phyloP scores from a whole-genome alignment of 495 filamentous ascomycete genomes.

The Neurospora sp. region DNA sequence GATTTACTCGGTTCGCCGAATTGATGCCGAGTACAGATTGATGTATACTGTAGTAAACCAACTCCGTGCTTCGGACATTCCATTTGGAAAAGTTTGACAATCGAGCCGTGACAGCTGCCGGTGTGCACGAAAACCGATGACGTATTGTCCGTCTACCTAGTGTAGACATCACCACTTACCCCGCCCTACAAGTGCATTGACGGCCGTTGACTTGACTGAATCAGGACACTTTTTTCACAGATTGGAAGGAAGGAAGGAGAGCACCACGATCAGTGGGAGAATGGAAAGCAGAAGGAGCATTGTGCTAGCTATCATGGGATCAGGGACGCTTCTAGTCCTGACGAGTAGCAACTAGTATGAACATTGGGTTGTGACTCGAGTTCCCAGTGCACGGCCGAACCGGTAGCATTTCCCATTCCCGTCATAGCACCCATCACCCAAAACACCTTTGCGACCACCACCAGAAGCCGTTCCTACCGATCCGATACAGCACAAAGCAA shows the following conservation, averaged over 20 bases:
- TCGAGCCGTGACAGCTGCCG: not conserved
- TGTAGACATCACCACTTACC: not conserved
- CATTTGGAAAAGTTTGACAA: not conserved
- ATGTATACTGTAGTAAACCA: not conserved
- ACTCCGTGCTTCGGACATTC: not conserved
- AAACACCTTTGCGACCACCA: not conserved
- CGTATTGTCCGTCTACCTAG: not conserved
- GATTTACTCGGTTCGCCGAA: not conserved
- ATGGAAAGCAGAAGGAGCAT: not conserved
- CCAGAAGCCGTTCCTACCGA: not conserved
- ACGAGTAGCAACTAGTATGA: not conserved
- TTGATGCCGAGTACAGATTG: not conserved
- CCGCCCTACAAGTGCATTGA: not conserved
- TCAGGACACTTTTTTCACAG: not conserved
- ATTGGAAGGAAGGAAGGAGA: not conserved
- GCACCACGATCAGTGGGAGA: not conserved
- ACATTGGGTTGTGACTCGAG: not conserved
- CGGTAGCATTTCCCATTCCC: not conserved
- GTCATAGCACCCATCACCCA: not conserved
- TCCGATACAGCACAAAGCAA: not conserved
- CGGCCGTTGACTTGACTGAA: not conserved
- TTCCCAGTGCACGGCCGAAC: not conserved
- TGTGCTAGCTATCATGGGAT: not conserved
- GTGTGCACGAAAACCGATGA: not conserved
- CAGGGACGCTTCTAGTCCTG: too few relatives aligned